Evolutionary conservation across 2,329 filamentous ascomycete species (phyloP), one percentile per base, ranked within the genome.

Genomic region (Gnomoniopsis sp.): DNA sequence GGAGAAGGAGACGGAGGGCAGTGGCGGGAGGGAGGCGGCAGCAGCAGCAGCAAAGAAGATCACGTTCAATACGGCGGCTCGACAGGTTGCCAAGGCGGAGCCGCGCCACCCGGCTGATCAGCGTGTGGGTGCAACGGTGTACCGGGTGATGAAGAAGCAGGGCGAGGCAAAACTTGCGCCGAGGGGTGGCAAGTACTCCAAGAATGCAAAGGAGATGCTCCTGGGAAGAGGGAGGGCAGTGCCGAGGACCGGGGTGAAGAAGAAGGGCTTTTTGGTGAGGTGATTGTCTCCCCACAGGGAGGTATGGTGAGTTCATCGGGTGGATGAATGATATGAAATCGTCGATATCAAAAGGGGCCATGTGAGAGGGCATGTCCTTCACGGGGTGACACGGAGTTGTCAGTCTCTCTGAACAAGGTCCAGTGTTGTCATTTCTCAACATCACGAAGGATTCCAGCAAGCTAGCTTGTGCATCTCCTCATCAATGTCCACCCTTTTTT

Each of bases 41-140:
- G 53, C 66, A 64, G 63, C 67, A 34, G 66, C 67, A 53, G 65
- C 73, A 34, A 79, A 76, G 69, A 77, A 74, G 65, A 75, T 78
- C 60, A 80, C 72, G 62, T 72, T 83, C 51, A 70, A 74, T 33
- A 70, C 68, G 7, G 70, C 75, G 3, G 74, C 78, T 66, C 70
- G 68, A 57, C 67, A 65, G 30, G 62, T 80, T 33, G 67, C 72
- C 12, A 70, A 70, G 47, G 72, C 74, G 55, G 69, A 48, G 43
- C 22, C 52, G 17, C 56, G 71, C 49, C 74, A 70, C 57, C 76
- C 77, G 10, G 71, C 69, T 48, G 83, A 86, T 65, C 71, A 77
- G 65, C 70, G 72, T 52, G 69, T 83, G n/a, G 82, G 82, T 2
- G 72, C 75, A 14, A 85, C 83, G 2, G 76, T 81, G 53, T 86